Evolutionary conservation across 768 basidiomycete species (phyloP).

Genomic region (Clitopilus passeckerianus): DNA sequence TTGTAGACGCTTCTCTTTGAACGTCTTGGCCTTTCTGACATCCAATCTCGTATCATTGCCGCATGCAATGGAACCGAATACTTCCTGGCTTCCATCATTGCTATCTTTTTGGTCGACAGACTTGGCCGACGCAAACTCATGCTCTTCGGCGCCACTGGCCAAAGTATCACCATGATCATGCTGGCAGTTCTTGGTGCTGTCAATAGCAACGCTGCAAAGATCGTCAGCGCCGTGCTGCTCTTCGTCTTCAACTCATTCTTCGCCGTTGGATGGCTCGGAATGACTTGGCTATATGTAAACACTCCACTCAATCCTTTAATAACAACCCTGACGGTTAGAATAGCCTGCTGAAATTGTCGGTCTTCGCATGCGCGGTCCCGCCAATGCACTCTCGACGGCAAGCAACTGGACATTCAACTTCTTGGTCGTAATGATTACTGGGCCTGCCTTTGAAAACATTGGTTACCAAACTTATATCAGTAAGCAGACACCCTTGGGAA

Average conservation of each 20-base stretch:
- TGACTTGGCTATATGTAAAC: constrained; percentile 67
- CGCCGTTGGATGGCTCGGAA: constrained; percentile 65
- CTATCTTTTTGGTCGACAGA: constrained; percentile 67
- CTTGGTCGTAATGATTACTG: constrained; percentile 56
- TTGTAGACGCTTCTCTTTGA: constrained; percentile 50
- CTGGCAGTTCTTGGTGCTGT: constrained; percentile 55
- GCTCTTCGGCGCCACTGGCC: constrained; percentile 63
- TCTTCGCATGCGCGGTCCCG: constrained; percentile 55
- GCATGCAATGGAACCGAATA: constrained; percentile 72
- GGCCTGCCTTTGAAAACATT: constrained; percentile 53
- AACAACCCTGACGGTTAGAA: neutral
- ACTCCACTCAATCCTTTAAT: neutral
- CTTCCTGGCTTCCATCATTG: constrained; percentile 65
- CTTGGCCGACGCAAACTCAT: constrained; percentile 71
- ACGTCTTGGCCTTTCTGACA: constrained; percentile 51
- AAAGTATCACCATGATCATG: constrained; percentile 52
- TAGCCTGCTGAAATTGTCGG: constrained; percentile 66
- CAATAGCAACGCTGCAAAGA: constrained; percentile 39
- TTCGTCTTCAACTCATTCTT: constrained; percentile 75
- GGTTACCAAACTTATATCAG: constrained; percentile 58
- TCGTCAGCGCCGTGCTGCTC: constrained; percentile 48
- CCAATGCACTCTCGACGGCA: constrained; percentile 58
- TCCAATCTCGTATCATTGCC: constrained; percentile 56
- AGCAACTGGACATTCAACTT: constrained; percentile 60
- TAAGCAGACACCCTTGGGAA: constrained; percentile 5